Evolutionary conservation across 768 basidiomycete species (phyloP).

Genomic region (Lyophyllum decastes): DNA sequence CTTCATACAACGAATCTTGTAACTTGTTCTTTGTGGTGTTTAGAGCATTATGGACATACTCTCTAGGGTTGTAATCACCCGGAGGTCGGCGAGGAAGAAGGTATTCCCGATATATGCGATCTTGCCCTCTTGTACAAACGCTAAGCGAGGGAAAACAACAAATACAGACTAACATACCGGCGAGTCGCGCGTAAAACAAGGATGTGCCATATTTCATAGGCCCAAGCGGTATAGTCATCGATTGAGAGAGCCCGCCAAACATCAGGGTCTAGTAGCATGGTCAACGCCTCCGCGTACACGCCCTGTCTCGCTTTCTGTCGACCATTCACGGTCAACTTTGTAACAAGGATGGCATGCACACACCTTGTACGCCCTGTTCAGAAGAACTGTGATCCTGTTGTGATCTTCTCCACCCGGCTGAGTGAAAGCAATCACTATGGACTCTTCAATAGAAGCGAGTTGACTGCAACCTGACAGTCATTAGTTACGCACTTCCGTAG

Average conservation of each 20-base stretch:
- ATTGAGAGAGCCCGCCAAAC: slow-evolving; percentile 71
- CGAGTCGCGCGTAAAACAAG: slow-evolving; percentile 68
- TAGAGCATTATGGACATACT: slow-evolving; percentile 53
- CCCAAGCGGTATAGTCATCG: slow-evolving; percentile 72
- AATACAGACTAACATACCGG: slow-evolving; percentile 57
- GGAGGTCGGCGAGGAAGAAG: slow-evolving; percentile 61
- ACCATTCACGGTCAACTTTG: not conserved
- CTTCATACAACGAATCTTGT: slow-evolving; percentile 44
- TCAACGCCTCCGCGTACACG: slow-evolving; percentile 58
- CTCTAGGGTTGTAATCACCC: slow-evolving; percentile 52
- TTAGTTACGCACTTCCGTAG: slow-evolving; percentile 6
- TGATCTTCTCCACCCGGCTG: slow-evolving; percentile 59
- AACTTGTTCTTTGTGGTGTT: slow-evolving; percentile 42
- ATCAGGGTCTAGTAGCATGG: slow-evolving; percentile 63
- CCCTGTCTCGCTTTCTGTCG: slow-evolving; percentile 70
- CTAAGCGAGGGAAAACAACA: not conserved
- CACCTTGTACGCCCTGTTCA: slow-evolving; percentile 75
- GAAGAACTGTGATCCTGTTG: slow-evolving; percentile 55
- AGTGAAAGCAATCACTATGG: slow-evolving; percentile 68
- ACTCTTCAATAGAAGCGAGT: slow-evolving; percentile 67
- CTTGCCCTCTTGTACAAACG: slow-evolving; percentile 54
- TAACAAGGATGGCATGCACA: not conserved
- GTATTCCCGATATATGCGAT: slow-evolving; percentile 64
- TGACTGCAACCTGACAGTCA: slow-evolving; percentile 57
- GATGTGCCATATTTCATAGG: slow-evolving; percentile 76